These are phyloP conservation scores for Globisporangium heterothallicum DNA, from an alignment of 352 stramenopile genomes.

Conservation along the genomic window DNA sequence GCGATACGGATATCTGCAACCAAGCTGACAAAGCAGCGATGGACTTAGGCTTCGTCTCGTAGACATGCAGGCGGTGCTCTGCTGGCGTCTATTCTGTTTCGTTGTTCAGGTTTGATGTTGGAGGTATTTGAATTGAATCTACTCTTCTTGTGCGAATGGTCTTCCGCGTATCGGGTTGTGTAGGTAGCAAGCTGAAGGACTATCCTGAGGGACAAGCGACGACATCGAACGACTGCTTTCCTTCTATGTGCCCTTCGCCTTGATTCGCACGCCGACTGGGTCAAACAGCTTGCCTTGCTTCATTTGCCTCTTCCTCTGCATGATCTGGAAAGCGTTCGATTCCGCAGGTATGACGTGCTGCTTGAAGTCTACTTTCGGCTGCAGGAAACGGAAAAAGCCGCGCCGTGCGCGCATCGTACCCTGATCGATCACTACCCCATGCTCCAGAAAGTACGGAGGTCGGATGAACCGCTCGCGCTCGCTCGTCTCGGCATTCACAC, in stretches of 20 bases:
- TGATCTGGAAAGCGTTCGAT: slow-evolving; percentile 8
- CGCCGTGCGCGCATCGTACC: slow-evolving; percentile 31
- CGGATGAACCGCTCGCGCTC: slow-evolving; percentile 29
- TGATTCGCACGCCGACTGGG: not conserved
- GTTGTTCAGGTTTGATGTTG: not conserved
- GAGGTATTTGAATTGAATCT: too few relatives aligned
- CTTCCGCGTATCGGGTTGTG: not conserved
- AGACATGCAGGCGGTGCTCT: too few relatives aligned
- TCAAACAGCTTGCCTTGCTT: slow-evolving; percentile 4
- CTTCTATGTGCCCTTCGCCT: slow-evolving; percentile 1
- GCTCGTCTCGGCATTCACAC: slow-evolving; percentile 11
- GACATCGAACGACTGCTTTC: not conserved
- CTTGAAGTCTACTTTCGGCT: slow-evolving; percentile 20
- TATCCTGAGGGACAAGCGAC: too few relatives aligned
- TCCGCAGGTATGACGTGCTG: slow-evolving; percentile 11
- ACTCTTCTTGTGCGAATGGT: not conserved
- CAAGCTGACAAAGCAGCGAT: slow-evolving; percentile 78
- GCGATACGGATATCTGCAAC: slow-evolving; percentile 65
- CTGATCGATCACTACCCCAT: slow-evolving; percentile 44
- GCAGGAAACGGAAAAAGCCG: slow-evolving; percentile 35
- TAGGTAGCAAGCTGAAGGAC: too few relatives aligned
- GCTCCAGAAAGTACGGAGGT: slow-evolving; percentile 29
- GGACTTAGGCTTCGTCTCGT: slow-evolving; percentile 76
- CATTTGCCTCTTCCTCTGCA: slow-evolving; percentile 5
- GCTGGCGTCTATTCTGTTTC: not conserved